Evolutionary conservation across 2,329 filamentous ascomycete species (phyloP), one percentile per base, ranked within the genome.

Genomic region (Metarhizium rileyi): DNA sequence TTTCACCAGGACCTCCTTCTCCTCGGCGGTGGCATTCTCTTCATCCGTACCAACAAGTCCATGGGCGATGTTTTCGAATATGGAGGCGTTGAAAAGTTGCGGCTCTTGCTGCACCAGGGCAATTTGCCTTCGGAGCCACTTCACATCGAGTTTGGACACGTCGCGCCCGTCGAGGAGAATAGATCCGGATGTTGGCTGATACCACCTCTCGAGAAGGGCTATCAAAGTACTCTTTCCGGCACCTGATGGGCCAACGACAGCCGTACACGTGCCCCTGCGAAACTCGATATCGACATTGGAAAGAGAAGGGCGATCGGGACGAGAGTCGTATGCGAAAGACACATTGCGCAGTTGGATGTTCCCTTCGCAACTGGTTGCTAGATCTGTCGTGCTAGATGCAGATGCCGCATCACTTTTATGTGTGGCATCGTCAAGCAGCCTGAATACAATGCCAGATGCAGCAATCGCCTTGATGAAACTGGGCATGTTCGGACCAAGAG

Each of bases 101-200:
- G 76, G 75, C 45, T 80, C 76, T 56, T 80, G 77, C 45, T 78
- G 75, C 2, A 80, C 77, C 4, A 77, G 60, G 1, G 70, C 71
- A 46, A 75, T 71, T 49, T 72, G 67, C 12, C 64, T 64, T 46
- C 72, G 61, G 63, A 67, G 72, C 70, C 70, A 71, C 47, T 67
- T 66, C 33, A 69, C 50, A n/a, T 58, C 51, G 9, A 57, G 44
- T 20, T 57, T 52, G 26, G 54, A 50, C 10, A 58, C 35, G 16
- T 53, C 49, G 8, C 53, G 51, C 9, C 51, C 54, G 43, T 56
- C 56, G 2, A 57, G 42, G 3, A 44, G 47, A 18, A 58, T 48
- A 25, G 28, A 18, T 23, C 56, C 56, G 10, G 48, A 33, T 4
- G 33, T 23, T 33, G 44, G 46, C 10, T 48, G 23, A 25, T 48